A percentile compares a stretch with the other conserved stretches of the same genome.
These are phyloP conservation scores for Paulownia fortunei DNA, from an alignment of 257 asterid species.

Conservation along the genomic window DNA sequence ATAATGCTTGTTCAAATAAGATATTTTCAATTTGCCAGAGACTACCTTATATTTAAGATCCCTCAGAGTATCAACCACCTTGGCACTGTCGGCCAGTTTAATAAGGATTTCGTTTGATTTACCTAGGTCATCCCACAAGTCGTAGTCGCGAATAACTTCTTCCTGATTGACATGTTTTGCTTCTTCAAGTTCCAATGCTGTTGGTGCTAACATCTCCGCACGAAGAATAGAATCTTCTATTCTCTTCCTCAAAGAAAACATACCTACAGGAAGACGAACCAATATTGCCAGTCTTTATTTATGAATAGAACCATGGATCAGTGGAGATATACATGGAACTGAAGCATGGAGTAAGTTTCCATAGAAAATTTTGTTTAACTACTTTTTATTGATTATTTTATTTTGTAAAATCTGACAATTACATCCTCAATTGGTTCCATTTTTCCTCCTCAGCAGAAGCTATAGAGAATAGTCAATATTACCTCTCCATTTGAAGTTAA, in stretches of 20 bases:
- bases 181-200: constrained; percentile 73
- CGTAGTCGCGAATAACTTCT: constrained; percentile 59
- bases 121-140: constrained; percentile 76
- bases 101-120: constrained; percentile 66
- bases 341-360: not conserved
- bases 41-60: constrained; percentile 76
- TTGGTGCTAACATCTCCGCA: constrained; percentile 74
- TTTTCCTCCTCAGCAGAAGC: not conserved
- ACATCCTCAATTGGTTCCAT: not conserved
- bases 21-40: not conserved
- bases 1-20: not conserved
- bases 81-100: constrained; percentile 68
- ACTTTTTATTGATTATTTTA: too few species aligned
- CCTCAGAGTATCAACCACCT: constrained; percentile 67
- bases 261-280: constrained; percentile 46
- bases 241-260: constrained; percentile 75
- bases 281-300: constrained; percentile 4
- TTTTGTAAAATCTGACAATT: not conserved
- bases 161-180: constrained; percentile 59
- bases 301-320: not conserved
- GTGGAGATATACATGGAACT: not conserved
- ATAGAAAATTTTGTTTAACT: not conserved
- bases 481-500: too few species aligned
- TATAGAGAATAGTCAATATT: not conserved
- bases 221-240: constrained; percentile 80